Conservation (phyloP, 2,329 filamentous ascomycete genomes). For the Penicillium corylophilum region DNA sequence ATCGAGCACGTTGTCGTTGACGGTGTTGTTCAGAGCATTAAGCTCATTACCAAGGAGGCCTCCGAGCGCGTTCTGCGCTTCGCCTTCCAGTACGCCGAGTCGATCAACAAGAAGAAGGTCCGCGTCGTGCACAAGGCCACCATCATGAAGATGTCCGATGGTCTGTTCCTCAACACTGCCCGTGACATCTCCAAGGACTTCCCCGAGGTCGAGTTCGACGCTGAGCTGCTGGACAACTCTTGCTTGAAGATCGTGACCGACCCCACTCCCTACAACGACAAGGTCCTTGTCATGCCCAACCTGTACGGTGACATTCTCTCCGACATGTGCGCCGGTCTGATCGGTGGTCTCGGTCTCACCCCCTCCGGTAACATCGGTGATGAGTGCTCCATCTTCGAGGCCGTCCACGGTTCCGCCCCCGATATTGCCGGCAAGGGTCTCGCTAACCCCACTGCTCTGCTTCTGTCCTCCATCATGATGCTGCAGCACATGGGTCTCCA, state of each 20-base stretch:
- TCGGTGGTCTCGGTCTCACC: conserved; percentile 94
- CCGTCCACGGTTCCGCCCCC: conserved; percentile 94
- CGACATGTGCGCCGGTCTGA: conserved; percentile 98
- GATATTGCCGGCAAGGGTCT: conserved; percentile 95
- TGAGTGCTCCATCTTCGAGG: conserved; percentile 99
- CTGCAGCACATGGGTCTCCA: conserved; percentile 93
- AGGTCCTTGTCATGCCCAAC: conserved; percentile 97
- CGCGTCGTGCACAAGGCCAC: conserved; percentile 99
- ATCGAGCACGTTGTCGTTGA: conserved; percentile 98
- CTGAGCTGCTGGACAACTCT: conserved; percentile 97
- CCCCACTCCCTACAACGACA: conserved; percentile 95
- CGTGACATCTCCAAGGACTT: conserved; percentile 89
- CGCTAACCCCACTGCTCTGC: conserved; percentile 94
- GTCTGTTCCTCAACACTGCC: conserved; percentile 90
- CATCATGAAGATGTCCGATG: conserved; percentile 99
- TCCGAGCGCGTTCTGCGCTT: conserved; percentile 94
- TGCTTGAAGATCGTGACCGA: conserved; percentile 99
- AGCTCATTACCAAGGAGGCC: conserved; percentile 95
- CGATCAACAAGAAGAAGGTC: conserved; percentile 93
- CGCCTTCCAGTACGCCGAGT: conserved; percentile 96
- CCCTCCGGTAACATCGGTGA: conserved; percentile 98
- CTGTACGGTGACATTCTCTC: conserved; percentile 99
- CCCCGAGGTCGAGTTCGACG: conserved; percentile 93
- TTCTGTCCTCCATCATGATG: conserved; percentile 99
- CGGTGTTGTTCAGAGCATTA: conserved; percentile 98